A percentile compares a stretch with the other conserved stretches of the same genome.
phyloP scores from a whole-genome alignment of 352 stramenopile species.

The Phytophthora meadii region DNA sequence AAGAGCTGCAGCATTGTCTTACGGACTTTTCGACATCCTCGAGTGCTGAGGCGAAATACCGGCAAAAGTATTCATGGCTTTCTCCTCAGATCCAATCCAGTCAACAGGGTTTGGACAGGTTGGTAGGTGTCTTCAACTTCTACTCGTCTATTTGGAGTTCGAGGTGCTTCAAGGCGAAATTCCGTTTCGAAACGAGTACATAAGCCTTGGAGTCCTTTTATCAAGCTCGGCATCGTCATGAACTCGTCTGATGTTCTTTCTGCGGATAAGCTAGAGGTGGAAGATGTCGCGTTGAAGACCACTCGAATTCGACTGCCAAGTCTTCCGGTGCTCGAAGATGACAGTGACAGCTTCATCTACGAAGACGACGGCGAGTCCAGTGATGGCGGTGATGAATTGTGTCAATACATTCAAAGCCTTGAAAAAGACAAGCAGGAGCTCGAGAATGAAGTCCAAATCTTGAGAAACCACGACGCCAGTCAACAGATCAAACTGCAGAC shows the following conservation, averaged over 20 bases:
- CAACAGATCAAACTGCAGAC: constrained; percentile 41
- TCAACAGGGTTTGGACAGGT: constrained; percentile 2
- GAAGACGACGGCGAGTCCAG: constrained; percentile 40
- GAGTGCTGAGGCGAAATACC: constrained; percentile 17
- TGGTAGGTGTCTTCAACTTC: not conserved
- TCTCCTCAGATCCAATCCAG: constrained; percentile 21
- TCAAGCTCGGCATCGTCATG: constrained; percentile 14
- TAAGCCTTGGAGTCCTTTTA: not conserved
- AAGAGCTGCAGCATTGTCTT: constrained; percentile 17
- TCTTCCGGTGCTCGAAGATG: constrained; percentile 36
- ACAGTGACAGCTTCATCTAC: constrained; percentile 39
- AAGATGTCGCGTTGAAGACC: constrained; percentile 17
- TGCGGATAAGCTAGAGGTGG: constrained; percentile 21
- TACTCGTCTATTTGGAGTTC: too few relatives aligned
- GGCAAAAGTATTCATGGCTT: constrained; percentile 19
- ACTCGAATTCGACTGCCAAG: constrained; percentile 19
- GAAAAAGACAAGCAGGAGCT: constrained; percentile 58
- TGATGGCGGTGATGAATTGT: constrained; percentile 44
- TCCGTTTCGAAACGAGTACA: constrained; percentile 25
- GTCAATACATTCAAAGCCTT: constrained; percentile 59
- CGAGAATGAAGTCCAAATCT: constrained; percentile 45
- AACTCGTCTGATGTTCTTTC: constrained; percentile 18
- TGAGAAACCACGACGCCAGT: constrained; percentile 49
- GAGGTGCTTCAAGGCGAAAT: too few relatives aligned
- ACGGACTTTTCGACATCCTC: constrained; percentile 19